Evolutionary conservation across 306 rosid species (phyloP), one percentile per base, ranked within the genome.

Genomic region (Cucumis melo): DNA sequence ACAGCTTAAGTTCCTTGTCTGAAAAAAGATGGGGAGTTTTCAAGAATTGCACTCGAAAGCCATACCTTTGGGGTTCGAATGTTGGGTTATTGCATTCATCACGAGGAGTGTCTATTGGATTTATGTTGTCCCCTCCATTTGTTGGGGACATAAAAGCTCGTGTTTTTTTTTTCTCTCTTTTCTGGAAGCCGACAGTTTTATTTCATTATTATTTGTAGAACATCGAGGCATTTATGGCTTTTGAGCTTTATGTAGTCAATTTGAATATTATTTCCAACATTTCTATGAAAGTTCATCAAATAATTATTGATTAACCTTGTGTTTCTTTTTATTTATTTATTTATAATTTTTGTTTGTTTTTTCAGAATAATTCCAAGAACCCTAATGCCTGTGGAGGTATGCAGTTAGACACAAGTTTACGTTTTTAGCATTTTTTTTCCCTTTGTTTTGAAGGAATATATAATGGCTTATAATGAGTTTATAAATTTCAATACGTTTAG

Each of bases 301-400:
- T 44, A 20, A 42, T 42, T 74, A 10, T 68, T 16, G 6, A 16
- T 75, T 75, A 13, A 38, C 13, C 11, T n/a, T 11, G 8, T 56
- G 32, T 38, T 32, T 12, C 41, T 50, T 19, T 80, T 84, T 27
- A 27, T n/a, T n/a, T n/a, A n/a, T n/a, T n/a, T n/a, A n/a, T n/a
- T n/a, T n/a, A 27, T 27, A 27, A 27, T 27, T 58, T 34, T 76
- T 79, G 81, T 50, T 32, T 32, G 36, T 41, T 76, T 80, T 67
- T 85, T 85, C 97, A 95, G 99, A 60, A 82, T 95, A 78, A 95
- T 95, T 73, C 99, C 99, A 24, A 89, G 72, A 79, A 89, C 93
- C 76, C 89, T 95, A 39, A 95, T 92, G 96, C 95, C 99, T 29
- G 87, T 89, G 75, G 98, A 95, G 99, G 99, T 95, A 32, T 32